Base-by-base conservation (phyloP, 768 basidiomycete genomes). In the Podaxis sp. region DNA sequence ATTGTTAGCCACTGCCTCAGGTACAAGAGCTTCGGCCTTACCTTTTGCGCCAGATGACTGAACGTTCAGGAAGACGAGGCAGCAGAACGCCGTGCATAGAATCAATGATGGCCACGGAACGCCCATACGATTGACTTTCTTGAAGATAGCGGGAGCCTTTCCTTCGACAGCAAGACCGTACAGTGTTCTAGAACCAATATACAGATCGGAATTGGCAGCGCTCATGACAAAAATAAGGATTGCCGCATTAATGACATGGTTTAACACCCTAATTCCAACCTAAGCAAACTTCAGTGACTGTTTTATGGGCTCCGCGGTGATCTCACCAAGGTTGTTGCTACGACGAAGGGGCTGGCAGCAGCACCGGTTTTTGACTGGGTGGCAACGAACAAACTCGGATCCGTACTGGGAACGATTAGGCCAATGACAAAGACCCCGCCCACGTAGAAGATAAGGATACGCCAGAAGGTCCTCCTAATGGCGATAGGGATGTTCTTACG, bases 371-470 rank as follows among this genome's bases (percentile, higher is more conserved):
- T 80, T 2, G 78, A 72, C 61, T 81, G 78, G 6, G 76, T 82
- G 9, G 81, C 80, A 17, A 76, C 70, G 69, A 80, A 78, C 33
- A 84, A 71, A 36, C 81, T 76, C 28, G 80, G 69, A 67, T 85
- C 75, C 26, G 81, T 85, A 65, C 83, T 85, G 12, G 88, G 87
- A 26, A 92, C 87, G 59, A 87, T 80, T 59, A 93, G 73, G 52
- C 89, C 85, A 68, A 92, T 88, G 24, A 89, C 84, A 65, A 90
- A 88, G 4, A 92, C 86, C 12, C 84, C 82, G 22, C 85, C 85
- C 51, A 91, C 82, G 69, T 90, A 92, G 80, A 93, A 80, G 36
- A 79, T 63, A 51, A 80, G 66, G 56, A 80, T 80, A 55, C 85
- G 83, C 69, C 79, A 83, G 74, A 88, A 89, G 30, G 86, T 90